A percentile compares a stretch with the other conserved stretches of the same genome.
phyloP scores from a whole-genome alignment of 306 rosid species.

The Glycyrrhiza uralensis region DNA sequence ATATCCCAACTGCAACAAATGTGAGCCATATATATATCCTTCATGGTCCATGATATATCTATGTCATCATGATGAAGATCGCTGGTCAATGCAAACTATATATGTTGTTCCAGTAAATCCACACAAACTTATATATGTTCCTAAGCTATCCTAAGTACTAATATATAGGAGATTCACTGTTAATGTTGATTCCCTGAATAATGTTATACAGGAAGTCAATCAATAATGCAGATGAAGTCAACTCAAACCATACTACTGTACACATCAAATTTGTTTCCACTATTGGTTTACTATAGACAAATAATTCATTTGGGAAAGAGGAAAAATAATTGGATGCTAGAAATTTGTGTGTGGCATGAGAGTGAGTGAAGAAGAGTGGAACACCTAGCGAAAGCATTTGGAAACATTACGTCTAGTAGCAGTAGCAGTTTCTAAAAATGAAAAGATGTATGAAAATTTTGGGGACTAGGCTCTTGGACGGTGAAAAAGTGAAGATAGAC shows the following conservation, averaged over 20 bases:
- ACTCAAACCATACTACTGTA: neutral
- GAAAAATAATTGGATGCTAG: neutral
- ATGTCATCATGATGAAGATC: neutral
- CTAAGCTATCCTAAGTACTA: neutral
- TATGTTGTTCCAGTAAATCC: neutral
- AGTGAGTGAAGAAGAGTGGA: neutral
- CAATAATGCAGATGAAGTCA: conserved; percentile 30
- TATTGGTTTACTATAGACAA: neutral
- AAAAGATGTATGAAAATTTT: neutral
- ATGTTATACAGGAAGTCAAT: conserved; percentile 6
- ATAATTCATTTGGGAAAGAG: neutral
- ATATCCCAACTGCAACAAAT: neutral
- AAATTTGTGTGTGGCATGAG: neutral
- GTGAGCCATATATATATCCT: neutral
- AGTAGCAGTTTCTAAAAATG: neutral
- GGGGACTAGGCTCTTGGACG: neutral
- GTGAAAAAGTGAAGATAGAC: neutral
- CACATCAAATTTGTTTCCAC: neutral
- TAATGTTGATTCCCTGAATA: neutral
- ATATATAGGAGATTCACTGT: conserved; percentile 12
- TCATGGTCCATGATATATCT: neutral
- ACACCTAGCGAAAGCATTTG: neutral
- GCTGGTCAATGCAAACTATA: neutral
- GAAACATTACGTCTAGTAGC: neutral
- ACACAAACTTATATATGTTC: neutral